Evolutionary conservation across 2,329 filamentous ascomycete species (phyloP).

Genomic region (Colletotrichum tanaceti): DNA sequence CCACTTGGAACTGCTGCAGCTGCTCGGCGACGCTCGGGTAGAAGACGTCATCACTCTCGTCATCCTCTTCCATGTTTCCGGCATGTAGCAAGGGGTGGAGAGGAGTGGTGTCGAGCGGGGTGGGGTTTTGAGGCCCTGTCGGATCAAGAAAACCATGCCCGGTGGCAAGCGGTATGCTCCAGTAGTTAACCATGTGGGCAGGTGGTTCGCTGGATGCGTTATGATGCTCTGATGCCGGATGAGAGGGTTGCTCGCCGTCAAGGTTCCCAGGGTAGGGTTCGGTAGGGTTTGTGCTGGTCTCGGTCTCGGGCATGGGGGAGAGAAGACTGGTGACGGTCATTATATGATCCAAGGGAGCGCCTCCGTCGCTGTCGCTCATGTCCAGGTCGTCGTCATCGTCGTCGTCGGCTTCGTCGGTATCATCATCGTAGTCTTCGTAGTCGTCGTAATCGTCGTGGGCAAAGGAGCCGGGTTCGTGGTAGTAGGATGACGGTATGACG

Average conservation of each 20-base stretch:
- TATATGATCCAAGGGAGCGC: slow-evolving; percentile 43
- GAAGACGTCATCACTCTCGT: slow-evolving; percentile 23
- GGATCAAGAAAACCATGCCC: slow-evolving; percentile 23
- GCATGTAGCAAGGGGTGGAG: slow-evolving; percentile 36
- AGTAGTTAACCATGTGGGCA: slow-evolving; percentile 29
- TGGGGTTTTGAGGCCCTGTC: slow-evolving; percentile 25
- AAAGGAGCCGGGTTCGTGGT: slow-evolving; percentile 24
- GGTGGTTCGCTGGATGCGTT: slow-evolving; percentile 23
- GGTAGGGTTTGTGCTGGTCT: slow-evolving; percentile 4
- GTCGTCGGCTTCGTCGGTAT: slow-evolving; percentile 27
- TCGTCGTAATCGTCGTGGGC: slow-evolving; percentile 24
- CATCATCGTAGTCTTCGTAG: slow-evolving; percentile 33
- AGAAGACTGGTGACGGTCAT: slow-evolving; percentile 31
- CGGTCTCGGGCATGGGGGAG: slow-evolving; percentile 28
- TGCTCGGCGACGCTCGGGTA: slow-evolving; percentile 27
- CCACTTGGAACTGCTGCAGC: slow-evolving; percentile 29
- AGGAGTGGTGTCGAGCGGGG: slow-evolving; percentile 32
- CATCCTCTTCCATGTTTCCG: slow-evolving; percentile 29
- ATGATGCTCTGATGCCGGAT: background rate
- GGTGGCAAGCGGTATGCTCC: slow-evolving; percentile 20
- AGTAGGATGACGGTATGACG: slow-evolving; percentile 37
- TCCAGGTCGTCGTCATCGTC: slow-evolving; percentile 44
- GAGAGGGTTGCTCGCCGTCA: background rate
- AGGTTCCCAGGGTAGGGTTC: slow-evolving; percentile 10
- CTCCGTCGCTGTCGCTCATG: slow-evolving; percentile 52